A percentile compares a stretch with the other conserved stretches of the same genome.
Evolutionary conservation across 1,284 basidiomycete species (phyloP).

Genomic region (Moesziomyces sp.): DNA sequence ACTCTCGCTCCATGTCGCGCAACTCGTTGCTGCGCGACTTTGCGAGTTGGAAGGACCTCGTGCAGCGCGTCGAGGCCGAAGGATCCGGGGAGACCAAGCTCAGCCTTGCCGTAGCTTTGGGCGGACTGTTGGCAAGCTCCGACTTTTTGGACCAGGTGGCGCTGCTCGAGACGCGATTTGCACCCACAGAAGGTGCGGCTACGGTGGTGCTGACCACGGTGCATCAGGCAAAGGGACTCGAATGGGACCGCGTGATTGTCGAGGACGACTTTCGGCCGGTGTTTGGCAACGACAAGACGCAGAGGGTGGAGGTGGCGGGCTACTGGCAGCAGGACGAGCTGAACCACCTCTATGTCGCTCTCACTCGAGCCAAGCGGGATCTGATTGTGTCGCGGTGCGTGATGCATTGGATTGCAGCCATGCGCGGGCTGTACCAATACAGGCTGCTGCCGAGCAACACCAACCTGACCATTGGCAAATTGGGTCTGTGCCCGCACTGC

Average conservation of each 20-base stretch:
- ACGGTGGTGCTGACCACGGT: slow-evolving; percentile 57
- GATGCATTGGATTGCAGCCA: slow-evolving; percentile 53
- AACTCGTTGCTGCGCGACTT: slow-evolving; percentile 57
- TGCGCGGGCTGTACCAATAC: slow-evolving; percentile 45
- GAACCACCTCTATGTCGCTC: slow-evolving; percentile 59
- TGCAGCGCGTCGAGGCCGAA: slow-evolving; percentile 61
- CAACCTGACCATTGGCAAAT: slow-evolving; percentile 16
- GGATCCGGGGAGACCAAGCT: slow-evolving; percentile 56
- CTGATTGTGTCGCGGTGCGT: slow-evolving; percentile 43
- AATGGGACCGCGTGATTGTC: slow-evolving; percentile 60
- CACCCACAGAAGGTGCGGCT: slow-evolving; percentile 33
- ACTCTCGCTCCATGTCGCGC: slow-evolving; percentile 34
- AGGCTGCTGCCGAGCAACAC: slow-evolving; percentile 22
- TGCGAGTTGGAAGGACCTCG: slow-evolving; percentile 60
- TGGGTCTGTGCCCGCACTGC: slow-evolving; percentile 30
- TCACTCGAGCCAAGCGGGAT: slow-evolving; percentile 54
- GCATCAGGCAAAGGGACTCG: slow-evolving; percentile 63
- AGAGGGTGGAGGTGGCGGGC: slow-evolving; percentile 37
- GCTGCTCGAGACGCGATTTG: slow-evolving; percentile 49
- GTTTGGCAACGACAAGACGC: slow-evolving; percentile 25
- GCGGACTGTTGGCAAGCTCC: slow-evolving; percentile 33
- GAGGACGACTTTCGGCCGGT: slow-evolving; percentile 59
- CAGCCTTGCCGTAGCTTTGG: slow-evolving; percentile 53
- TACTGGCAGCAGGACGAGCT: slow-evolving; percentile 55
- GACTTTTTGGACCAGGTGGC: slow-evolving; percentile 53